phyloP scores from a whole-genome alignment of 495 filamentous ascomycete genomes.

The Cudoniella acicularis region DNA sequence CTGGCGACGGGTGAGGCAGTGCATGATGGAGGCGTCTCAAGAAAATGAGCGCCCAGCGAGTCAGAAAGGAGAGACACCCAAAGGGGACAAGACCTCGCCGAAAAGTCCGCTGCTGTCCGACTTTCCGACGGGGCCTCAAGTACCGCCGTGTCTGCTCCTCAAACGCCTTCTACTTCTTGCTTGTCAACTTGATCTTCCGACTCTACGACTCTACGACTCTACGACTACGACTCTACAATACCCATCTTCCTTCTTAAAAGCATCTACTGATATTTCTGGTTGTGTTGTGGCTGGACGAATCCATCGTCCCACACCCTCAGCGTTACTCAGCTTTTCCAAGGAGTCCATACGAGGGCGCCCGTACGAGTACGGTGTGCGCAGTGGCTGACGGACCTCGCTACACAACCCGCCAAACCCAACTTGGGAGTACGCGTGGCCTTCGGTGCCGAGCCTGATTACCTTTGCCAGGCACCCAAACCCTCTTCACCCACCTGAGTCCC shows the following conservation, averaged over 20 bases:
- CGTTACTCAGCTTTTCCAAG: not conserved
- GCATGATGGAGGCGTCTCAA: constrained; percentile 1
- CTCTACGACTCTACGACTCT: no score
- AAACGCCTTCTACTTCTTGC: not conserved
- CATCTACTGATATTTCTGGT: not conserved
- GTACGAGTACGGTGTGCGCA: not conserved
- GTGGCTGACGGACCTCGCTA: not conserved
- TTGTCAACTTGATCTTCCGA: no score
- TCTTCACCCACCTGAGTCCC: not conserved
- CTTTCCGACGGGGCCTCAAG: not conserved
- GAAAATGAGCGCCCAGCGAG: constrained; percentile 1
- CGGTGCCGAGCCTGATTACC: not conserved
- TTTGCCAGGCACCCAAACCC: not conserved
- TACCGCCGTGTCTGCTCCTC: not conserved
- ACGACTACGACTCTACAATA: no score
- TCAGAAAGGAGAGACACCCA: not conserved
- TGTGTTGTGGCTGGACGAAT: not conserved
- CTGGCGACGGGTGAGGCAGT: not conserved
- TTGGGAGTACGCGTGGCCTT: not conserved
- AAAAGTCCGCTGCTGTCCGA: not conserved
- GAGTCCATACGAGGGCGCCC: not conserved
- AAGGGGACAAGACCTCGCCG: not conserved
- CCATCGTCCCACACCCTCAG: not conserved
- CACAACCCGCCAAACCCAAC: not conserved
- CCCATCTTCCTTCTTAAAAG: not conserved